phyloP scores from a whole-genome alignment of 306 rosid species.

The Morella rubra region DNA sequence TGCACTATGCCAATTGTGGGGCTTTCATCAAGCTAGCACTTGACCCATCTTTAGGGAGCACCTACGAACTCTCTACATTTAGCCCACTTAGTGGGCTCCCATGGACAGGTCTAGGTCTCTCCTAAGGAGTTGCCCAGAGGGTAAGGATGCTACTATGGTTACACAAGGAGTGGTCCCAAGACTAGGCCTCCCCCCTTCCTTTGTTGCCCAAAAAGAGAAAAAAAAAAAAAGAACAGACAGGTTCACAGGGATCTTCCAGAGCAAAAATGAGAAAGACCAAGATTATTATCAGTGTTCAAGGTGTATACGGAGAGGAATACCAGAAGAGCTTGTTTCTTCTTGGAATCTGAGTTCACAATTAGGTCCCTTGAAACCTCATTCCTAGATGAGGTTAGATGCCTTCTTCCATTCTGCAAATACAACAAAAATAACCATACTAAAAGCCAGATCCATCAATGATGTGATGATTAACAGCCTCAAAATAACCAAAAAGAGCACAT shows the following conservation, averaged over 20 bases:
- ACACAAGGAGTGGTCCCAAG: too few species aligned
- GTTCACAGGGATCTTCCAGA: not conserved
- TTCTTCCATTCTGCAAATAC: constrained; percentile 88
- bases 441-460: constrained; percentile 23
- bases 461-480: not conserved
- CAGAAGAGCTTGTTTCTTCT: constrained; percentile 90
- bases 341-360: constrained; percentile 83
- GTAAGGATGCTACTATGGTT: too few species aligned
- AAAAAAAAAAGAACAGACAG: not conserved
- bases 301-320: constrained; percentile 44
- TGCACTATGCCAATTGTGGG: too few species aligned
- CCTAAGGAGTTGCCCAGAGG: too few species aligned
- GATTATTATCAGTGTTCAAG: constrained; percentile 17
- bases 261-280: constrained; percentile 22
- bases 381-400: constrained; percentile 83
- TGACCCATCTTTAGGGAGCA: too few species aligned
- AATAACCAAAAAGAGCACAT: constrained; percentile 21
- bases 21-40: too few species aligned
- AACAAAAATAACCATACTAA: constrained; percentile 26
- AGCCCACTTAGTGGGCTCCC: too few species aligned
- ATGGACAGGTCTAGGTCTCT: too few species aligned
- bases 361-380: constrained; percentile 98
- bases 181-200: too few species aligned
- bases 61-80: too few species aligned
- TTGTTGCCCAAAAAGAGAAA: too few species aligned